Percentiles rank a stretch among this genome's conserved stretches.
phyloP scores from a whole-genome alignment of 805 yeast species.

The Clavispora carvajalis region DNA sequence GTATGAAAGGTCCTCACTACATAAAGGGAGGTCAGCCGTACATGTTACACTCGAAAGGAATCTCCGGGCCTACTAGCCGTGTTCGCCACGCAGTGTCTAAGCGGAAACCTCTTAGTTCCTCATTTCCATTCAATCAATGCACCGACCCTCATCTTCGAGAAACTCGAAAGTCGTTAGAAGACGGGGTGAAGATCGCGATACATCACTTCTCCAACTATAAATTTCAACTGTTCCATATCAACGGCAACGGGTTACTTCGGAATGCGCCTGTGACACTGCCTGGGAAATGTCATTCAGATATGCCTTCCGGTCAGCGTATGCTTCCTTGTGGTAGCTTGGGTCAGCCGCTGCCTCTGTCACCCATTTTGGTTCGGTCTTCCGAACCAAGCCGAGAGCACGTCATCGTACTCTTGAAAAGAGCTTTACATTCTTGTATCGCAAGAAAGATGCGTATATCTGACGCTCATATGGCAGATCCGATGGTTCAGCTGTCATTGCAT shows the following conservation, averaged over 20 bases:
- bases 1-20: neutral
- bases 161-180: slow-evolving; percentile 5
- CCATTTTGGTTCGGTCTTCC: slow-evolving; percentile 1
- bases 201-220: slow-evolving; percentile 1
- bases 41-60: neutral
- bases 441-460: neutral
- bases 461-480: neutral
- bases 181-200: slow-evolving; percentile 4
- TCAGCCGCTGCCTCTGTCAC: neutral
- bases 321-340: neutral
- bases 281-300: neutral
- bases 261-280: neutral
- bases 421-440: slow-evolving; percentile 1
- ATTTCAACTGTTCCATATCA: neutral
- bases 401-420: neutral
- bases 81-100: neutral
- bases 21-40: too few relatives aligned
- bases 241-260: neutral
- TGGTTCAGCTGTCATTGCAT: slow-evolving; percentile 5
- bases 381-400: neutral
- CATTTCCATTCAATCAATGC: slow-evolving; percentile 7
- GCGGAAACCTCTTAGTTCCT: slow-evolving; percentile 3
- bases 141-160: slow-evolving; percentile 7
- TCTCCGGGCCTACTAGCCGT: too few relatives aligned
- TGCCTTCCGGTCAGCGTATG: neutral